Conservation (phyloP, 345 rosid species). For the Boechera retrofracta region DNA sequence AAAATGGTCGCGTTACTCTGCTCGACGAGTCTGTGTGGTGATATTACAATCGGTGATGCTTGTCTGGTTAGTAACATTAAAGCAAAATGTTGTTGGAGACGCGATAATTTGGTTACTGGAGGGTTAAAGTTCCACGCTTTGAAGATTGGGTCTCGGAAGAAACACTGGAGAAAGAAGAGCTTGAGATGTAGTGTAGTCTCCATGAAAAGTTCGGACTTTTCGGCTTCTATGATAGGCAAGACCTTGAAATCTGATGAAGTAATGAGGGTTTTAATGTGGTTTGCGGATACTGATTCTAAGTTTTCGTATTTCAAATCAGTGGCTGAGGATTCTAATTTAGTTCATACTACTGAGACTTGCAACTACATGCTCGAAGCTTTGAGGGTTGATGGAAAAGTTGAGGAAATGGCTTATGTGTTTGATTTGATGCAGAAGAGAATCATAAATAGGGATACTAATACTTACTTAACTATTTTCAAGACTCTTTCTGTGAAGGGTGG, state of each 20-base stretch:
- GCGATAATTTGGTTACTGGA: conserved; percentile 28
- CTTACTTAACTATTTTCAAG: conserved; percentile 71
- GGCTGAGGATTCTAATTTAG: conserved; percentile 50
- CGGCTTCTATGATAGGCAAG: conserved; percentile 41
- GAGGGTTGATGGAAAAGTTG: conserved; percentile 61
- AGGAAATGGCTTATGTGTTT: conserved; percentile 74
- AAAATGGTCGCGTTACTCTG: conserved; percentile 56
- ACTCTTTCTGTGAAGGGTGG: conserved; percentile 66
- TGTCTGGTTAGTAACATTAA: conserved; percentile 26
- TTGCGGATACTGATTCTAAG: conserved; percentile 62
- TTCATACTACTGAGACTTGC: conserved; percentile 72
- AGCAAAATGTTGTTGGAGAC: conserved; percentile 35
- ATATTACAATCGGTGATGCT: conserved; percentile 40
- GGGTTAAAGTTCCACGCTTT: conserved; percentile 48
- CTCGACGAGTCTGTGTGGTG: conserved; percentile 52
- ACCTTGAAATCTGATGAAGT: conserved; percentile 52
- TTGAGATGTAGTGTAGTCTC: conserved; percentile 47
- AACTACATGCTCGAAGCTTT: conserved; percentile 82
- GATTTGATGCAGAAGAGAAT: conserved; percentile 79
- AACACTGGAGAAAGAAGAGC: conserved; percentile 47
- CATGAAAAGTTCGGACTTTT: conserved; percentile 45
- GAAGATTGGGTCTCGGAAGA: conserved; percentile 52
- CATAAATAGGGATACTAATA: conserved; percentile 63
- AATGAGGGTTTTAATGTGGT: conserved; percentile 52
- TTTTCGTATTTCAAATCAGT: conserved; percentile 68